Evolutionary conservation across 1,139 yeast species (phyloP), one percentile per base, ranked within the genome.

Genomic region (Geotrichum citri-aurantii): DNA sequence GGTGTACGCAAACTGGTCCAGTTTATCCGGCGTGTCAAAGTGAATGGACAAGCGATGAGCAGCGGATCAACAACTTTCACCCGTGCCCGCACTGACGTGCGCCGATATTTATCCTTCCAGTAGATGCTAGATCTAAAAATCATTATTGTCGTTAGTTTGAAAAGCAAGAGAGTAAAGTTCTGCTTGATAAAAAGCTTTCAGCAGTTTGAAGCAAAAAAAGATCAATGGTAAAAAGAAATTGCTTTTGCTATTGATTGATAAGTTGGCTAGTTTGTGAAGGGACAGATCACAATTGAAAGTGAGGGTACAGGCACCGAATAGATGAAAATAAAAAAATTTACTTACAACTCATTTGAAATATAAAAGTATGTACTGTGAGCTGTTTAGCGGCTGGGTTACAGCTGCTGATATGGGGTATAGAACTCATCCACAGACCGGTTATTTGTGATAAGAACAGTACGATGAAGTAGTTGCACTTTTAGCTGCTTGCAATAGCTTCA

Each of bases 21-120:
- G 26, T 57, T 52, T n/a, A 57, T 31, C 23, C 31, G 23, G 4
- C 54, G 33, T 2, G 59, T 53, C 7, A 48, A 21, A 2, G 59
- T 40, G 40, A 52, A 57, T 6, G 59, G 59, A 27, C 59, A 53
- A 7, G 56, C 19, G 2, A 57, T 33, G 10, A 57, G 37, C 19
- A 57, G 12, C 1, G 59, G 59, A 24, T 57, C 59, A 31, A 57
- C 44, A 3, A 57, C 33, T 1, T 49, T 26, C 10, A 53, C 54
- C 29, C 50, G 53, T 7, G 59, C 50, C 17, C 40, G 27, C n/a
- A 29, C 31, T 5, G 54, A 46, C 6, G 52, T 50, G 23, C 59
- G 56, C 27, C 54, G 52, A 17, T 53, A 53, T 31, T 57, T 57
- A 31, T 52, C 59, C 29, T 53, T 57, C 59, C 59, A 57, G 44